Conservation (phyloP, 148 eudicot species). For the Suaeda aralocaspica region DNA sequence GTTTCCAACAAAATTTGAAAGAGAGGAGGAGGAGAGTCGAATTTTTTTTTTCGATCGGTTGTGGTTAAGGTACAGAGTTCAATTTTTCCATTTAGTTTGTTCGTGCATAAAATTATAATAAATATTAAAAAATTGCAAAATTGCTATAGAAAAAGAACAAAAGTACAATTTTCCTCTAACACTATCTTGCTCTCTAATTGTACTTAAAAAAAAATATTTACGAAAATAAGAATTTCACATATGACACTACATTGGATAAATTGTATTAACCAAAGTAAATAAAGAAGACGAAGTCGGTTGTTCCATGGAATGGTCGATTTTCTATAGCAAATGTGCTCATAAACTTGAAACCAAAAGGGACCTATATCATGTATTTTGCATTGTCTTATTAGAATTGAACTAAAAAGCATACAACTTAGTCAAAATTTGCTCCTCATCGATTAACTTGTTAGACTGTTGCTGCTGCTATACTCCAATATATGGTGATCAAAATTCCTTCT, state of each 20-base stretch:
- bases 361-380: conserved; percentile 4
- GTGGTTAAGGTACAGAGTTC: too few species aligned
- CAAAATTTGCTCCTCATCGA: conserved; percentile 5
- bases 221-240: conserved; percentile 15
- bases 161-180: not conserved
- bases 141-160: conserved; percentile 2
- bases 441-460: conserved; percentile 22
- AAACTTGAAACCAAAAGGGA: conserved; percentile 6
- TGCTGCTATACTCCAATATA: not conserved
- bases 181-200: conserved; percentile 16
- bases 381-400: not conserved
- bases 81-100: too few species aligned
- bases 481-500: not conserved
- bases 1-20: too few species aligned
- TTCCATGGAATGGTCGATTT: conserved; percentile 7
- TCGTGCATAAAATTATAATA: too few species aligned
- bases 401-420: not conserved
- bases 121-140: conserved; percentile 18
- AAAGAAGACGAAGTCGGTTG: not conserved
- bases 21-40: too few species aligned
- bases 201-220: conserved; percentile 14
- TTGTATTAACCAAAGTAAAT: conserved; percentile 9
- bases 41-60: too few species aligned
- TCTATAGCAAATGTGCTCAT: conserved; percentile 1
- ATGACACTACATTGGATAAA: conserved; percentile 6